phyloP scores from a whole-genome alignment of 2,329 filamentous ascomycete species.

The Fusarium nanum region DNA sequence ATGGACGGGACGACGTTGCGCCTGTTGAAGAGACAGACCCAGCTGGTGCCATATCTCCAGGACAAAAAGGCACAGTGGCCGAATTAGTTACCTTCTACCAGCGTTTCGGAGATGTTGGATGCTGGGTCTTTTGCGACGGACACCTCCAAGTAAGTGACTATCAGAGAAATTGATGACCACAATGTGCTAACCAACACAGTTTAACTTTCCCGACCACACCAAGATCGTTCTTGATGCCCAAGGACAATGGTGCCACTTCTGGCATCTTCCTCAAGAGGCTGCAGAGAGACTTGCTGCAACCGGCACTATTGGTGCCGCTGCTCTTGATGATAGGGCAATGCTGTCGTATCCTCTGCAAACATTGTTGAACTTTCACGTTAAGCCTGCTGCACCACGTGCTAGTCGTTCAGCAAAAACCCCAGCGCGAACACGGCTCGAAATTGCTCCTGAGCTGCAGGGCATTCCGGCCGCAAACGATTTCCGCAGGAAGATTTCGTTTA shows the following conservation, averaged over 20 bases:
- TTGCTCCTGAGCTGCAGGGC: slow-evolving; percentile 68
- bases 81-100: slow-evolving; percentile 84
- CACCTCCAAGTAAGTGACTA: slow-evolving; percentile 72
- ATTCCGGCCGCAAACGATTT: slow-evolving; percentile 80
- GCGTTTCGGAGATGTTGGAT: slow-evolving; percentile 81
- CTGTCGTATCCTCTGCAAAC: slow-evolving; percentile 79
- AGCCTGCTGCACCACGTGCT: slow-evolving; percentile 55
- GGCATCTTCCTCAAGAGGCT: slow-evolving; percentile 78
- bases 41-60: slow-evolving; percentile 55
- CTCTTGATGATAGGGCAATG: slow-evolving; percentile 76
- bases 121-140: slow-evolving; percentile 84
- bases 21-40: slow-evolving; percentile 59
- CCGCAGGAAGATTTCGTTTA: slow-evolving; percentile 78
- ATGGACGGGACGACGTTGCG: slow-evolving; percentile 75
- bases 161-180: not conserved
- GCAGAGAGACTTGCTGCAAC: slow-evolving; percentile 72
- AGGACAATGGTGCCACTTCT: slow-evolving; percentile 83
- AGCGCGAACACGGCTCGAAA: slow-evolving; percentile 68
- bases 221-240: slow-evolving; percentile 81
- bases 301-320: slow-evolving; percentile 76
- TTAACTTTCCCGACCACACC: slow-evolving; percentile 90
- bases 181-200: slow-evolving; percentile 59
- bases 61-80: slow-evolving; percentile 53
- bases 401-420: slow-evolving; percentile 58
- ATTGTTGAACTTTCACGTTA: slow-evolving; percentile 74